phyloP scores from a whole-genome alignment of 805 yeast species.

The Candida tammaniensis region DNA sequence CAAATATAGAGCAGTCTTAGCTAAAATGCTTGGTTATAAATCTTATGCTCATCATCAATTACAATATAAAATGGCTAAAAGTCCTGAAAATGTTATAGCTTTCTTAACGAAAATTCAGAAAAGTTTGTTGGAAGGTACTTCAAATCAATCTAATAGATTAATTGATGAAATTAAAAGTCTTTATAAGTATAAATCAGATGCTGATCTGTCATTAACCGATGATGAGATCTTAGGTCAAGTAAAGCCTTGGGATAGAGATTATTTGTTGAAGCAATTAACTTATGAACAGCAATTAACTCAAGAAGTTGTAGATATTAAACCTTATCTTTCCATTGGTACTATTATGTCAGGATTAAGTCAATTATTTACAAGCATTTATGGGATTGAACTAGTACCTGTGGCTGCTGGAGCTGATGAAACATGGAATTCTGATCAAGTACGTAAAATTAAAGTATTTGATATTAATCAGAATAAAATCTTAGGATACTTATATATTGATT shows the following conservation, averaged over 20 bases:
- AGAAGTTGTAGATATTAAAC: constrained; percentile 47
- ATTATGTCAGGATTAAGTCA: constrained; percentile 80
- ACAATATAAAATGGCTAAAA: constrained; percentile 85
- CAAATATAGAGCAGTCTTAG: constrained; percentile 64
- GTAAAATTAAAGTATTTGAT: constrained; percentile 74
- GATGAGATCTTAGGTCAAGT: constrained; percentile 44
- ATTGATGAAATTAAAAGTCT: constrained; percentile 54
- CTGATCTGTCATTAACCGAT: constrained; percentile 8
- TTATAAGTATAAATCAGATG: constrained; percentile 28
- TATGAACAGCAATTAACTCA: constrained; percentile 8
- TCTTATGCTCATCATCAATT: constrained; percentile 80
- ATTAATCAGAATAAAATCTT: constrained; percentile 49
- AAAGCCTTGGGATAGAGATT: constrained; percentile 93
- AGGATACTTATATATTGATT: constrained; percentile 85
- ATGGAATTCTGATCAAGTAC: constrained; percentile 78
- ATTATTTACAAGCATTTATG: constrained; percentile 69
- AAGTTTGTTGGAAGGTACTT: constrained; percentile 31
- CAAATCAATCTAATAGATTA: constrained; percentile 38
- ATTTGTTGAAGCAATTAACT: constrained; percentile 28
- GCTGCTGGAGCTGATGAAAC: constrained; percentile 69
- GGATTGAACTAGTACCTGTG: constrained; percentile 70
- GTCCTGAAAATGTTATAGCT: constrained; percentile 68
- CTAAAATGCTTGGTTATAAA: constrained; percentile 66
- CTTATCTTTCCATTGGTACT: constrained; percentile 80
- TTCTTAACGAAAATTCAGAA: constrained; percentile 62